Evolutionary conservation across 305 asterid species (phyloP), one percentile per base, ranked within the genome.

Genomic region (Fraxinus xanthoxyloides): DNA sequence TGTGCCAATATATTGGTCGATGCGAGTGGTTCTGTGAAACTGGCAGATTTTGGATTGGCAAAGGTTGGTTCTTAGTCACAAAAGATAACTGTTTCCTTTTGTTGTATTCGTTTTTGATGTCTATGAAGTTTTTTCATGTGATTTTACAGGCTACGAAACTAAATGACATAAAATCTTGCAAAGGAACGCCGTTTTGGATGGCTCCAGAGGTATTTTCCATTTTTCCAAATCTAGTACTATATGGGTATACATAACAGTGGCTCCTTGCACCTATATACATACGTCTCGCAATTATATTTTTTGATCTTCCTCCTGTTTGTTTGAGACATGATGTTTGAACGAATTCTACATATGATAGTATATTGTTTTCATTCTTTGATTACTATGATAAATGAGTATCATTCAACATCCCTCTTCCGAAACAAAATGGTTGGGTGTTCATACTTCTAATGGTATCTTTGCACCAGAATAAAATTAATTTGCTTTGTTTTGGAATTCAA

Each of bases 121-220:
- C 54, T 81, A 35, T 69, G 35, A 80, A 69, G 67, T 36, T 70
- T 85, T 65, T 72, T 78, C 21, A 24, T 32, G 32, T 78, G 65
- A 80, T 85, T 86, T 76, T 75, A 75, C 93, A 96, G 99, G 95
- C 96, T 46, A 86, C 94, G 61, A 92, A 90, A 86, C 83, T 93
- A 85, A 96, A 96, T 82, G 98, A 94, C 89, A 93, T 91, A 81
- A 91, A 92, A 88, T 96, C 99, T 74, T 94, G 94, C 93, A 94
- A 96, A 89, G 99, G 99, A 81, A 96, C 99, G 80, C 89, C 98
- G 36, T 91, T 79, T 82, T 96, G 99, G 99, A 96, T 96, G 99
- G 99, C 99, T 82, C 99, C 99, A 74, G 99, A 96, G 98, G 99
- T 96, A 82, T 83, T 72, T 84, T 76, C 76, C 26, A 15, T 21